Base-by-base conservation (phyloP, 345 rosid species). In the Bruguiera gymnorhiza region DNA sequence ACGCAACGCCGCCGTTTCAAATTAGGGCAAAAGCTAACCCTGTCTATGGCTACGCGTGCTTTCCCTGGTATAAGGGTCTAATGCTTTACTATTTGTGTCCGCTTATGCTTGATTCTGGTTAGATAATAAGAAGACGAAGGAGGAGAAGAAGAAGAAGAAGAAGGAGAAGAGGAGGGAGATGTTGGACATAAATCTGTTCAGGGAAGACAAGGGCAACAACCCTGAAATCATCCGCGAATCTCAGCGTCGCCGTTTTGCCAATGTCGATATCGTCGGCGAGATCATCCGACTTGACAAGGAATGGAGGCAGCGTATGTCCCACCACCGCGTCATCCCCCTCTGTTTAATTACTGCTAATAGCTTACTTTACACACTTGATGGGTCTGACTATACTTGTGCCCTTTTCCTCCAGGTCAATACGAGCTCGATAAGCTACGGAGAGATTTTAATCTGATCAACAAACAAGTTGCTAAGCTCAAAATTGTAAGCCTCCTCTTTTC, bases 111-210 rank as follows among this genome's bases (percentile, higher is more conserved):
- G 50, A 43, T 43, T 39, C 16, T 18, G 0, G 15, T 11, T 43
- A 43, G 50, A 43, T 15, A 3, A 24, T 24, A 24, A 43, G 48
- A 4, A 43, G 48, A 0, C 10, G 15, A 3, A 39, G 48, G 16
- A 39, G 48, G 4, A 43, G 48, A 0, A 39, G 4, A 6, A 10
- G 46, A 0, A 39, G 46, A 4, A 54, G 26, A 3, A 54, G 27
- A 20, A 53, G 1, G 26, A 37, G 46, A 18, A 20, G 13, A 29
- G 13, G 32, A 50, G 37, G 31, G 37, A 90, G 18, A 55, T 90
- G 94, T 60, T 91, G 86, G 97, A 91, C 80, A 86, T 91, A 63
- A 87, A 91, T 70, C 79, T 91, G 1, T 91, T 91, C 31, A 74
- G 97, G 57, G 84, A 78, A 78, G 94, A 90, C 60, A 90, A 85